Evolutionary conservation across 73 alveolate species (phyloP).

Genomic region (Tetrahymena borealis): DNA sequence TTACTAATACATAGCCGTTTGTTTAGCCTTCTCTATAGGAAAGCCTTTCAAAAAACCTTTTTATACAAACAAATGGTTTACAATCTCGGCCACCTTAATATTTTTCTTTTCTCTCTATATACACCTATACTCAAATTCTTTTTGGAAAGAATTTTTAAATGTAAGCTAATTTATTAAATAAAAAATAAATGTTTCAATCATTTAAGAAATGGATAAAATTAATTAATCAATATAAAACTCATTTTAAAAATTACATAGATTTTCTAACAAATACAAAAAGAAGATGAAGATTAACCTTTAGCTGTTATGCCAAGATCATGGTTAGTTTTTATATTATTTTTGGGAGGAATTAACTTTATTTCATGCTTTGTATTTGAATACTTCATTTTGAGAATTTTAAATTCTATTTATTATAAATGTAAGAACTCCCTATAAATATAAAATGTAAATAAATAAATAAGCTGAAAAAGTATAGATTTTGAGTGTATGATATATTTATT

Average conservation of each 20-base stretch:
- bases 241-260: not conserved
- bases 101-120: not conserved
- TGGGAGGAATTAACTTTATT: not conserved
- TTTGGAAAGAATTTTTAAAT: not conserved
- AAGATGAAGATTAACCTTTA: not conserved
- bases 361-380: not conserved
- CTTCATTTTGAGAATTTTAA: not conserved
- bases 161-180: not conserved
- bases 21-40: constrained; percentile 73
- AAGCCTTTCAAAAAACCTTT: constrained; percentile 91
- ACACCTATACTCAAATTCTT: not conserved
- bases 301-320: not conserved
- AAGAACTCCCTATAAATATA: too few relatives aligned
- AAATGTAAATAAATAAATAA: too few relatives aligned
- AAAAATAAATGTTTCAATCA: not conserved
- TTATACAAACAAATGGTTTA: constrained; percentile 61
- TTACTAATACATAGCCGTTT: constrained; percentile 59
- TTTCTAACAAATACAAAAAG: not conserved
- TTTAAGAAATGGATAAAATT: not conserved
- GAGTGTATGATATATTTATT: too few relatives aligned
- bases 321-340: not conserved
- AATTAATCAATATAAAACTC: not conserved
- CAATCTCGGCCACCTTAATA: not conserved
- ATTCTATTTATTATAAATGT: not conserved
- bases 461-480: too few relatives aligned